Evolutionary conservation across 1,284 basidiomycete genomes (phyloP).

Genomic region (Rhodotorula sp.): DNA sequence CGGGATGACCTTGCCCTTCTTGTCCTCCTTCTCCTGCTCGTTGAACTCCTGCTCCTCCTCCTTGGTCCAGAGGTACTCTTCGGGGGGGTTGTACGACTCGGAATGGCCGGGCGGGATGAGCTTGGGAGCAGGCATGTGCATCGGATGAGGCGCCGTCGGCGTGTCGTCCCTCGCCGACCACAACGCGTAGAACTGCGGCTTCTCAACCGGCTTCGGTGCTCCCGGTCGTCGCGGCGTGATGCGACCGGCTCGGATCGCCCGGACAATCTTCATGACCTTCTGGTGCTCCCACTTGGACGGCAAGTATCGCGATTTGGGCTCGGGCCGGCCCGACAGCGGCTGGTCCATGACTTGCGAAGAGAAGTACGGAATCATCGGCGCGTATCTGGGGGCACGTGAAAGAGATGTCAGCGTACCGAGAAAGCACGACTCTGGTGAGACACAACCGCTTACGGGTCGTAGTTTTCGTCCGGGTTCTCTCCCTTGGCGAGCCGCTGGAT

Average conservation of each 20-base stretch:
- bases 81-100: slow-evolving; percentile 98
- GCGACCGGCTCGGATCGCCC: slow-evolving; percentile 92
- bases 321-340: slow-evolving; percentile 86
- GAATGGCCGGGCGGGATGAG: slow-evolving; percentile 81
- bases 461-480: slow-evolving; percentile 86
- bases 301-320: slow-evolving; percentile 95
- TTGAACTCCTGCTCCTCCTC: slow-evolving; percentile 84
- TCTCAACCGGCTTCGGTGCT: slow-evolving; percentile 59
- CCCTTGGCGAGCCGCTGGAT: slow-evolving; percentile 84
- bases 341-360: slow-evolving; percentile 92
- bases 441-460: slow-evolving; percentile 58
- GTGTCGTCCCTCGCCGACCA: slow-evolving; percentile 66
- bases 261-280: slow-evolving; percentile 99
- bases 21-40: slow-evolving; percentile 80
- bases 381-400: slow-evolving; percentile 59
- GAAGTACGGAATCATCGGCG: slow-evolving; percentile 93
- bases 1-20: slow-evolving; percentile 86
- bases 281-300: slow-evolving; percentile 99
- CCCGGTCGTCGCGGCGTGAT: slow-evolving; percentile 83
- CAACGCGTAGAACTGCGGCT: slow-evolving; percentile 80
- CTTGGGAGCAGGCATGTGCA: slow-evolving; percentile 88
- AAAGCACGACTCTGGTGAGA: too few relatives aligned
- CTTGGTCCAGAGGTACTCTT: slow-evolving; percentile 91
- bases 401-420: too few relatives aligned
- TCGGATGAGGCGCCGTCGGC: slow-evolving; percentile 56